Evolutionary conservation across 1,284 basidiomycete species (phyloP).

Genomic region (Rhodotorula sp.): DNA sequence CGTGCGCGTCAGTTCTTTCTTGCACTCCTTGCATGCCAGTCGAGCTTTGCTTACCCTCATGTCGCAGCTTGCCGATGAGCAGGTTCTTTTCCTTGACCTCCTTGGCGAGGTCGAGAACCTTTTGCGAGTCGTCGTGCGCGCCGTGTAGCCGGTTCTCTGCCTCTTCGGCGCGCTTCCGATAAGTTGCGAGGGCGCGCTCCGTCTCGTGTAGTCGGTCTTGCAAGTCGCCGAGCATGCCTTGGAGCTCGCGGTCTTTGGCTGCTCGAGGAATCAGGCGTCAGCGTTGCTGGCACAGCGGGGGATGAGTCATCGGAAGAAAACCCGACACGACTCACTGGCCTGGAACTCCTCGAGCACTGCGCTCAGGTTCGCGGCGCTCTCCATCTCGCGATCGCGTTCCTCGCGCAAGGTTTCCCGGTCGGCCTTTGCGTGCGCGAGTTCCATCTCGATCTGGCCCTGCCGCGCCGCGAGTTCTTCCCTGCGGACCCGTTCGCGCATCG

Average conservation of each 20-base stretch:
- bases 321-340: constrained; percentile 58
- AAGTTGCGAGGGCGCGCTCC: constrained; percentile 75
- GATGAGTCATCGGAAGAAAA: no score
- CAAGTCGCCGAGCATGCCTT: constrained; percentile 75
- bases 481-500: constrained; percentile 69
- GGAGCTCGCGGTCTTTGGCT: constrained; percentile 59
- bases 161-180: constrained; percentile 75
- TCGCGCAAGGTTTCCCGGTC: constrained; percentile 60
- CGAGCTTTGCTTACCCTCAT: constrained; percentile 67
- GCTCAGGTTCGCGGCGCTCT: constrained; percentile 80
- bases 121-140: constrained; percentile 63
- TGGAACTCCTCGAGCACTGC: constrained; percentile 95
- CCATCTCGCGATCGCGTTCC: constrained; percentile 67
- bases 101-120: constrained; percentile 71
- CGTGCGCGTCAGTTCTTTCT: neutral
- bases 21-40: no score
- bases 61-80: constrained; percentile 85
- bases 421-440: constrained; percentile 58
- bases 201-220: constrained; percentile 69
- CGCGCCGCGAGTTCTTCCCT: constrained; percentile 65
- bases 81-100: constrained; percentile 93
- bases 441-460: constrained; percentile 62
- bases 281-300: neutral
- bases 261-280: neutral
- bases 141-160: constrained; percentile 85